Base-by-base conservation (phyloP, 371 early-diverging fungal species). In the Mucor sp. region DNA sequence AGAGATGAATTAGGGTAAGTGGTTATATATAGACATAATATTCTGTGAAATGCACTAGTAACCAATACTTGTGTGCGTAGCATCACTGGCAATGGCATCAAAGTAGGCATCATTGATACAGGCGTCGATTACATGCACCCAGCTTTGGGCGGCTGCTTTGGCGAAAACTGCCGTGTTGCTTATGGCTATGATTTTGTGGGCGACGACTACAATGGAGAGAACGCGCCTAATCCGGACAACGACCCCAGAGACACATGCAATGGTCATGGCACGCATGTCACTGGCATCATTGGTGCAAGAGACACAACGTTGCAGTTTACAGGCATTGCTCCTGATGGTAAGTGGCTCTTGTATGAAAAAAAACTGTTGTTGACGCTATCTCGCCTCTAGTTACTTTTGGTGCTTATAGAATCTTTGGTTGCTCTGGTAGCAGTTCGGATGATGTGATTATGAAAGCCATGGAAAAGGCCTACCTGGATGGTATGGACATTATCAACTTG, bases 401-500 rank as follows among this genome's bases (percentile, higher is more conserved):
- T 8, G 89, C 85, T 2, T 91, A 90, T 65, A 74, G 91, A 37
- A 85, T 91, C 0, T 93, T 95, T 78, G 92, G 93, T 25, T 95
- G 95, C 73, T 67, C 72, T 2, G 94, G 91, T 7, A 82, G 83
- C 57, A 87, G 90, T n/a, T 76, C 88, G 0, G 86, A 85, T 37
- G 94, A 93, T 64, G 76, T 90, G 6, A 82, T 94, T 9, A 79
- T 92, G 62, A 82, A 84, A 50, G 94, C 93, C 0, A 82, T 94
- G 80, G 89, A 89, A 56, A 67, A 28, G 6, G 95, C 95, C 1
- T 87, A 82, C 66, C 68, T 76, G 0, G 94, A 93, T 67, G 87
- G 90, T 6, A 89, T 91, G 87, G 81, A 81, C 58, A 61, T 81
- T 4, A 62, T 80, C 53, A 80, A 83, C 59, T 41, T 83, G 35